A percentile compares a stretch with the other conserved stretches of the same genome.
phyloP scores from a whole-genome alignment of 345 rosid species.

The Eutrema yunnanense region DNA sequence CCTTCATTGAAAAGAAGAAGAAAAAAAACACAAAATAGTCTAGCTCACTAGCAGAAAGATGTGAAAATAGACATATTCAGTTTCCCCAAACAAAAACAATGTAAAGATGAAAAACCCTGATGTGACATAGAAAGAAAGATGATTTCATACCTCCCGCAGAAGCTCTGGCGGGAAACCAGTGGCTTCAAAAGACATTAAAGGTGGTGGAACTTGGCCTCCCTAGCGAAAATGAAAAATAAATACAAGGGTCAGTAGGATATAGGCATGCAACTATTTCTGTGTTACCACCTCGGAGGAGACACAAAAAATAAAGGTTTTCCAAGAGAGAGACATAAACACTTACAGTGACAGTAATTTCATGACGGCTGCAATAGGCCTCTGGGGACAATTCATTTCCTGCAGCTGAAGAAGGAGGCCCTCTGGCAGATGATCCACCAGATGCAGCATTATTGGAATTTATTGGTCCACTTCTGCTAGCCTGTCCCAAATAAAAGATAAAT shows the following conservation, averaged over 20 bases:
- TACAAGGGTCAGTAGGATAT: neutral
- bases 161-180: constrained; percentile 84
- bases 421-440: constrained; percentile 32
- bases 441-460: constrained; percentile 24
- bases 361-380: constrained; percentile 71
- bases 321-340: constrained; percentile 27
- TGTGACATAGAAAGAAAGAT: neutral
- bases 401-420: constrained; percentile 34
- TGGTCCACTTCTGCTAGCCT: constrained; percentile 11
- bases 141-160: constrained; percentile 70
- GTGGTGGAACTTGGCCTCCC: constrained; percentile 83
- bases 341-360: constrained; percentile 77
- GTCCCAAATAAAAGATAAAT: neutral
- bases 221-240: constrained; percentile 14
- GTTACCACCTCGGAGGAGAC: neutral
- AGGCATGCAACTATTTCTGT: neutral
- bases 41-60: neutral
- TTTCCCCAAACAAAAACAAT: neutral
- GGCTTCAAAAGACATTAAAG: constrained; percentile 67
- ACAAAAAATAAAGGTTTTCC: neutral
- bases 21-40: neutral
- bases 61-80: neutral
- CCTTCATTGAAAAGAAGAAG: neutral
- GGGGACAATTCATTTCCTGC: constrained; percentile 45
- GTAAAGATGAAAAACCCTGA: neutral